Evolutionary conservation across 169 alveolate genomes (phyloP).

Genomic region (Eimeria acervulina): DNA sequence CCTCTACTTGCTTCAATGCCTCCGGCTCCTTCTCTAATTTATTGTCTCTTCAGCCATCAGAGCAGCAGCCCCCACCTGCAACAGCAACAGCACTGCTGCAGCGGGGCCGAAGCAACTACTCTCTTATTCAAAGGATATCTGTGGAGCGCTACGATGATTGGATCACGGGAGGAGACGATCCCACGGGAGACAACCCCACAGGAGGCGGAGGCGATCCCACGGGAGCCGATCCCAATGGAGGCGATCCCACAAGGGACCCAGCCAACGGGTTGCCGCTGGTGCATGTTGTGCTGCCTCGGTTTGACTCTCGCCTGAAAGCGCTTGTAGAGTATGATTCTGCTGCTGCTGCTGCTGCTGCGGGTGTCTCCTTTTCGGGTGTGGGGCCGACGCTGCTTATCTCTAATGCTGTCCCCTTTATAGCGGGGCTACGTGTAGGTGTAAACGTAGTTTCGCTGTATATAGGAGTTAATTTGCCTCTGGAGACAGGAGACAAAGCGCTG

Average conservation of each 20-base stretch:
- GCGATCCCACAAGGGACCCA: neutral
- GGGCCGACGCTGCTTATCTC: constrained; percentile 12
- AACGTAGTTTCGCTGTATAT: neutral
- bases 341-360: constrained; percentile 31
- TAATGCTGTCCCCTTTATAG: constrained; percentile 35
- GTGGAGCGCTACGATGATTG: neutral
- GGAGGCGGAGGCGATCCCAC: neutral
- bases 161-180: neutral
- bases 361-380: neutral
- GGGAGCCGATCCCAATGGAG: neutral
- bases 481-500: neutral
- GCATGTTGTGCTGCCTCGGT: neutral
- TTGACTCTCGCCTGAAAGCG: neutral
- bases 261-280: neutral
- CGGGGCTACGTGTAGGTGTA: neutral
- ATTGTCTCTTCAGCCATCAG: neutral
- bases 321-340: constrained; percentile 5
- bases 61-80: constrained; percentile 41
- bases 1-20: neutral
- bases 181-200: neutral
- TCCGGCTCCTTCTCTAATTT: neutral
- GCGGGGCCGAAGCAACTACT: neutral
- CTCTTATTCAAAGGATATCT: neutral
- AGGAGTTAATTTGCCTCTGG: constrained; percentile 8
- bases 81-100: constrained; percentile 4